These are phyloP conservation scores for Anethum foeniculum DNA, from an alignment of 140 eudicot species.

Conservation along the genomic window DNA sequence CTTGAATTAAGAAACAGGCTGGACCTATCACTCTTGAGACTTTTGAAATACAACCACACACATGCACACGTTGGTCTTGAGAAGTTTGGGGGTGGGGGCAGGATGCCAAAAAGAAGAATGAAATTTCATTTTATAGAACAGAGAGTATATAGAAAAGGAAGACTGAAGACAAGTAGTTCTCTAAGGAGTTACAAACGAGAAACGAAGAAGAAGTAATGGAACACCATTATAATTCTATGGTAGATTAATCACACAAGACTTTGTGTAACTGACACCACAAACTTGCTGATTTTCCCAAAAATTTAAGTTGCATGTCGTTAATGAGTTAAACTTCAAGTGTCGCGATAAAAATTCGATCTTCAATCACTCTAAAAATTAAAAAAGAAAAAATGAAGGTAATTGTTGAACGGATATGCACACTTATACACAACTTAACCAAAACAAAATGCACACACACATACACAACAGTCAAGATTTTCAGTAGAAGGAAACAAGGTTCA, in stretches of 20 bases:
- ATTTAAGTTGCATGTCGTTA: neutral
- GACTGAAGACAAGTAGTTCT: neutral
- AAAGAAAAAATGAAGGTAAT: neutral
- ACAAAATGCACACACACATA: neutral
- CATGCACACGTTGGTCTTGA: neutral
- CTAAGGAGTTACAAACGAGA: neutral
- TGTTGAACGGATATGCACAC: neutral
- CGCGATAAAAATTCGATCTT: neutral
- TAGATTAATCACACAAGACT: neutral
- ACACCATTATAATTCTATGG: neutral
- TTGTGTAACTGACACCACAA: neutral
- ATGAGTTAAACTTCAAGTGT: neutral
- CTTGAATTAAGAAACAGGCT: neutral
- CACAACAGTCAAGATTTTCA: neutral
- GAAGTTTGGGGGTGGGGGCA: neutral
- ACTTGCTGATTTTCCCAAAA: neutral
- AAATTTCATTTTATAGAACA: neutral
- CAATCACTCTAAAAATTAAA: neutral
- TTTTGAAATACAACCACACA: neutral
- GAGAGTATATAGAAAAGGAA: neutral
- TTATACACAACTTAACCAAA: neutral
- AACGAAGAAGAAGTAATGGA: neutral
- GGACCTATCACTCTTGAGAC: neutral
- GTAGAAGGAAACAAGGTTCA: slow-evolving; percentile 7
- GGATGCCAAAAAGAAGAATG: neutral